These are phyloP conservation scores for Botrytis fragariae DNA, from an alignment of 2,329 filamentous ascomycete species.

Conservation along the genomic window DNA sequence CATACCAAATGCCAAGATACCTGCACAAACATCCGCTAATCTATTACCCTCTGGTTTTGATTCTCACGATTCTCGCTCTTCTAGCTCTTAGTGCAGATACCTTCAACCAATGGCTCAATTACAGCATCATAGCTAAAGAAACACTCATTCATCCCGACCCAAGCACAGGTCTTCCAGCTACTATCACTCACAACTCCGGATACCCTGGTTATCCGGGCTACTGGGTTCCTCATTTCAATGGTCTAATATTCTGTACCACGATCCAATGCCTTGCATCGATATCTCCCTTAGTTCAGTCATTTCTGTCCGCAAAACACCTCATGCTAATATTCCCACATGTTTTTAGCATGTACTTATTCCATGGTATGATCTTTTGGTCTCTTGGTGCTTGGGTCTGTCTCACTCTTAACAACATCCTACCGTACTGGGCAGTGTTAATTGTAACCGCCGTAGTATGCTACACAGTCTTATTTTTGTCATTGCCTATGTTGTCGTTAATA, in stretches of 20 bases:
- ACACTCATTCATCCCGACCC: constrained; percentile 45
- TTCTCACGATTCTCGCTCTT: constrained; percentile 36
- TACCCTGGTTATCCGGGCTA: constrained; percentile 42
- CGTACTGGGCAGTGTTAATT: constrained; percentile 30
- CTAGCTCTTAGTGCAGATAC: constrained; percentile 24
- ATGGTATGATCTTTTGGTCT: constrained; percentile 42
- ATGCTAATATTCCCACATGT: constrained; percentile 48
- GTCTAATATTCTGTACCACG: constrained; percentile 41
- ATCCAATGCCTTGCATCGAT: constrained; percentile 41
- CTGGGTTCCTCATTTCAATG: constrained; percentile 45
- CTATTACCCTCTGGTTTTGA: constrained; percentile 41
- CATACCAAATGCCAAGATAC: constrained; percentile 44
- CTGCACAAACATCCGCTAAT: constrained; percentile 38
- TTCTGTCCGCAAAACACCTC: constrained; percentile 42
- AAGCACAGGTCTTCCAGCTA: constrained; percentile 40
- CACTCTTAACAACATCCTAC: constrained; percentile 25
- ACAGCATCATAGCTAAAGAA: constrained; percentile 38
- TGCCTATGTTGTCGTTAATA: constrained; percentile 31
- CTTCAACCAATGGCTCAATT: constrained; percentile 23
- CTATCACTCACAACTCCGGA: constrained; percentile 37
- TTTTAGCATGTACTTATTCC: constrained; percentile 49
- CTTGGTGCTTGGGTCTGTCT: constrained; percentile 33
- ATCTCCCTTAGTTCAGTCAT: constrained; percentile 42
- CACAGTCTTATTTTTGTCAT: constrained; percentile 8
- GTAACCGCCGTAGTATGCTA: constrained; percentile 16